phyloP scores from a whole-genome alignment of 2,329 filamentous ascomycete genomes.

The Fusarium napiforme region DNA sequence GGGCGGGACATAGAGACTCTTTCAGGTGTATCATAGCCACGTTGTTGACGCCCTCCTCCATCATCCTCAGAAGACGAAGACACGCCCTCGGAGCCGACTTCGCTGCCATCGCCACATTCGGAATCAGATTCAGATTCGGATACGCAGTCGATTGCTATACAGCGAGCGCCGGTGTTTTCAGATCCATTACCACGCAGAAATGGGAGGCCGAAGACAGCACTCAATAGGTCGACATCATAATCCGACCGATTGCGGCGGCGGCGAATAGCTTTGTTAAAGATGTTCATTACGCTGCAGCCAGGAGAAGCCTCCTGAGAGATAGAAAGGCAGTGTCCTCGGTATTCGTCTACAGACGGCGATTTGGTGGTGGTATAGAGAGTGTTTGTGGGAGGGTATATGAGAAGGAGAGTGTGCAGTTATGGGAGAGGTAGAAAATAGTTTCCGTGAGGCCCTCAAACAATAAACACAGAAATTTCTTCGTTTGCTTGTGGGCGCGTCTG shows the following conservation, averaged over 20 bases:
- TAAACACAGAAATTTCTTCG: background rate
- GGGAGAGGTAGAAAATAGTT: background rate
- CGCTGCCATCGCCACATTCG: background rate
- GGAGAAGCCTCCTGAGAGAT: background rate
- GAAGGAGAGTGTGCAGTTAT: constrained; percentile 9
- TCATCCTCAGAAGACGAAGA: constrained; percentile 15
- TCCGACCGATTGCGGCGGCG: constrained; percentile 18
- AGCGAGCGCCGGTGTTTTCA: constrained; percentile 7
- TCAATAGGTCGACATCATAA: constrained; percentile 43
- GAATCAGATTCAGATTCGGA: constrained; percentile 15
- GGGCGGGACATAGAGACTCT: constrained; percentile 2
- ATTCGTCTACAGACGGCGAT: background rate
- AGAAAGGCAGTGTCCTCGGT: background rate
- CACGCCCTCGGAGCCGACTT: constrained; percentile 4
- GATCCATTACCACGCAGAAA: constrained; percentile 25
- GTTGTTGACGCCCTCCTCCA: background rate
- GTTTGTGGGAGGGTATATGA: background rate
- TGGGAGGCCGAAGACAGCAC: constrained; percentile 44
- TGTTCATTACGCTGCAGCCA: constrained; percentile 34
- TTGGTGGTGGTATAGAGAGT: background rate
- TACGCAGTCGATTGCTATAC: constrained; percentile 12
- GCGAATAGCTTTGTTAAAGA: constrained; percentile 25
- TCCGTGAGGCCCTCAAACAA: background rate
- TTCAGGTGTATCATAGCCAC: background rate
- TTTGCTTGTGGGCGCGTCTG: background rate